phyloP scores from a whole-genome alignment of 176 grass and related monocot species.

The Phyllostachys edulis region DNA sequence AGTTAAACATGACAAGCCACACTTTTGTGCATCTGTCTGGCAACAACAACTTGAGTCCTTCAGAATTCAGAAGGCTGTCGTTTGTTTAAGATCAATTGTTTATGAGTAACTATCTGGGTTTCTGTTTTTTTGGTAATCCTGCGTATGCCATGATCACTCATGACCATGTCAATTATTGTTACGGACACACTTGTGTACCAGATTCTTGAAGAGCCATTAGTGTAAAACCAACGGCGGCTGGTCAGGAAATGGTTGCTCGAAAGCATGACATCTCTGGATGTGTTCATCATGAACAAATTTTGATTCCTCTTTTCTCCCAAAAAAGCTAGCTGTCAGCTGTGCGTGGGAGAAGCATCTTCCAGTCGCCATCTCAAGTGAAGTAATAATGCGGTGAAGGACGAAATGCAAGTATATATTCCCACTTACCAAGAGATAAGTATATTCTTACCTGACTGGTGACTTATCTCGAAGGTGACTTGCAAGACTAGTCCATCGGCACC shows the following conservation, averaged over 20 bases:
- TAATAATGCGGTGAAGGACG: background rate
- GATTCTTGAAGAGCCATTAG: conserved; percentile 6
- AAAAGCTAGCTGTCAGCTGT: background rate
- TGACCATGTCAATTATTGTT: background rate
- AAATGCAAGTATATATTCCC: conserved; percentile 48
- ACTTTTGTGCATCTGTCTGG: background rate
- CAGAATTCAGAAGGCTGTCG: background rate
- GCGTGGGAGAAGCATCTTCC: background rate
- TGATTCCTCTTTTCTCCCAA: background rate
- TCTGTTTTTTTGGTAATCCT: background rate
- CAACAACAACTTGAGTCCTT: background rate
- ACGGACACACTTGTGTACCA: background rate
- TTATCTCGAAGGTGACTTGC: background rate
- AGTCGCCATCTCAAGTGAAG: background rate
- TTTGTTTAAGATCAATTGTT: background rate
- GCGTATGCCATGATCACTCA: background rate
- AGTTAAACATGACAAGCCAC: background rate
- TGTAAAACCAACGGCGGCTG: conserved; percentile 12
- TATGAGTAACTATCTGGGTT: background rate
- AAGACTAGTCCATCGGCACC: background rate
- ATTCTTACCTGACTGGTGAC: conserved; percentile 23
- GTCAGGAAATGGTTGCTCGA: conserved; percentile 6
- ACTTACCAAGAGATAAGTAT: conserved; percentile 32
- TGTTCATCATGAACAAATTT: conserved; percentile 1
- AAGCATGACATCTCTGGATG: conserved; percentile 4